These are phyloP conservation scores for Clarireedia homoeocarpa DNA, from an alignment of 2,329 filamentous ascomycete species.

Conservation along the genomic window DNA sequence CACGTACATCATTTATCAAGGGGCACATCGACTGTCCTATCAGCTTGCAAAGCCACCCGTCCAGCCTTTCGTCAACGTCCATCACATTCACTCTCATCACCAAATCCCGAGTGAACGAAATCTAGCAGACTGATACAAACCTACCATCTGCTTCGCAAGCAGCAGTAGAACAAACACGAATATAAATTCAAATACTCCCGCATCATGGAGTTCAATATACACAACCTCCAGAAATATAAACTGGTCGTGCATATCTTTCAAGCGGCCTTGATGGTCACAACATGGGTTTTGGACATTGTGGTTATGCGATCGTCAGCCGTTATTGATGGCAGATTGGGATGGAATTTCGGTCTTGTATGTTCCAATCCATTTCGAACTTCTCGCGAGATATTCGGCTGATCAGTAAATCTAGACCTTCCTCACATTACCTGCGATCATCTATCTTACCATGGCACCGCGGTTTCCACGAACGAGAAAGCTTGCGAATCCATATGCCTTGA, in stretches of 20 bases:
- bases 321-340: conserved; percentile 51
- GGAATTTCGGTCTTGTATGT: conserved; percentile 57
- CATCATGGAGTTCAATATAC: conserved; percentile 26
- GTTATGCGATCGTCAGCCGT: conserved; percentile 45
- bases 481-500: conserved; percentile 55
- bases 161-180: neutral
- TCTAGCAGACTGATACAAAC: neutral
- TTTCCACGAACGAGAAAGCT: conserved; percentile 54
- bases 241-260: conserved; percentile 49
- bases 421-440: conserved; percentile 55
- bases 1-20: no score
- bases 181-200: neutral
- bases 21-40: no score
- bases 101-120: neutral
- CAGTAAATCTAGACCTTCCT: conserved; percentile 49
- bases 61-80: no score
- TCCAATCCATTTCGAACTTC: neutral
- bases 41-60: no score
- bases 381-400: neutral
- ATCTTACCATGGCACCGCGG: conserved; percentile 55
- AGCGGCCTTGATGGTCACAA: conserved; percentile 44
- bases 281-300: conserved; percentile 52
- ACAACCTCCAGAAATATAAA: conserved; percentile 36
- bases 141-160: neutral
- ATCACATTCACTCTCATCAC: no score